Evolutionary conservation across 1,284 basidiomycete genomes (phyloP).

Genomic region (Marasmius sp.): DNA sequence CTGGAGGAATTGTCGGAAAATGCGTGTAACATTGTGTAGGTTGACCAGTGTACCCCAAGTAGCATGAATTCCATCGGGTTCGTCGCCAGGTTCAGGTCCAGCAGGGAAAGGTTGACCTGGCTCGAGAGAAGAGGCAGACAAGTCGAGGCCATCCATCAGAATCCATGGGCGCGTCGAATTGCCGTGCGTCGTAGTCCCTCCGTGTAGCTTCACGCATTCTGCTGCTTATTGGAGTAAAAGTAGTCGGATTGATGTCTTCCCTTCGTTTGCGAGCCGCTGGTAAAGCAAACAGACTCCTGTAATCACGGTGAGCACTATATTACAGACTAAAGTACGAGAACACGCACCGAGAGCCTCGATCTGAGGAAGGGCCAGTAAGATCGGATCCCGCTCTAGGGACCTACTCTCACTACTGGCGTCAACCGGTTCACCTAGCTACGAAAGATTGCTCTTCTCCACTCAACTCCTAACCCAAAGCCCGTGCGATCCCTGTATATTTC

Average conservation of each 20-base stretch:
- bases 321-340: constrained; percentile 1
- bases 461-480: too few species aligned
- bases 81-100: constrained; percentile 58
- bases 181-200: neutral
- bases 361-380: constrained; percentile 22
- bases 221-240: constrained; percentile 57
- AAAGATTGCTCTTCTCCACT: too few species aligned
- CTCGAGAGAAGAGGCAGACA: too few species aligned
- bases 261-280: constrained; percentile 64
- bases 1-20: constrained; percentile 86
- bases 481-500: too few species aligned
- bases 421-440: too few species aligned
- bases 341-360: constrained; percentile 64
- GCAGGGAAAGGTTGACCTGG: constrained; percentile 58
- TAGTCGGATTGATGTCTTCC: constrained; percentile 79
- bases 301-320: neutral
- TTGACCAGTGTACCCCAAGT: constrained; percentile 98
- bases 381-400: constrained; percentile 35
- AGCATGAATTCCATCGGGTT: constrained; percentile 80
- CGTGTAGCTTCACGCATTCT: constrained; percentile 25
- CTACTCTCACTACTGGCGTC: too few species aligned
- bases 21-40: constrained; percentile 86
- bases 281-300: constrained; percentile 35
- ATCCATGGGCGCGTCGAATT: constrained; percentile 48
- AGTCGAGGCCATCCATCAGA: constrained; percentile 43